phyloP scores from a whole-genome alignment of 1,284 basidiomycete species.

The Ceratobasidium sp. region DNA sequence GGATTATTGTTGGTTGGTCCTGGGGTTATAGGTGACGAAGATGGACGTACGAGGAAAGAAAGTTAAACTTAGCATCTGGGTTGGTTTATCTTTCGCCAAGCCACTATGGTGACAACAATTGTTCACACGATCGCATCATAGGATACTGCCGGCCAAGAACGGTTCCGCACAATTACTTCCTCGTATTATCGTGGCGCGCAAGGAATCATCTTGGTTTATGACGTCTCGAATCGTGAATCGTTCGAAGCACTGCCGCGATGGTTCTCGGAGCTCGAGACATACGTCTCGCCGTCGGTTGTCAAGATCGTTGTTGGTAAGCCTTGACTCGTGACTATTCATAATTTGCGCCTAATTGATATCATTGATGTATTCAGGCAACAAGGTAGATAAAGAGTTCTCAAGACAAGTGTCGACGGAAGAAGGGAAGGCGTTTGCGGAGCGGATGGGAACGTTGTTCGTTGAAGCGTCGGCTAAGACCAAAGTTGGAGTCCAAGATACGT shows the following conservation, averaged over 20 bases:
- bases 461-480: conserved; percentile 92
- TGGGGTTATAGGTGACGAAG: conserved; percentile 75
- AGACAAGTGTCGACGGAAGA: conserved; percentile 88
- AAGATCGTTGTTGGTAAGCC: conserved; percentile 85
- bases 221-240: conserved; percentile 91
- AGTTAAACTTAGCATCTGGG: conserved; percentile 88
- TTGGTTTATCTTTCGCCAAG: conserved; percentile 57
- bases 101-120: conserved; percentile 7
- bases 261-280: conserved; percentile 96
- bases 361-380: conserved; percentile 77
- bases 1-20: too few relatives aligned
- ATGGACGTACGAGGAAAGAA: conserved; percentile 84
- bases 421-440: conserved; percentile 83
- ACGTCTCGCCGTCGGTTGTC: conserved; percentile 88
- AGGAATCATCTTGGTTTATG: conserved; percentile 99
- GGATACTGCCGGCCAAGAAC: conserved; percentile 95
- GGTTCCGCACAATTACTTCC: conserved; percentile 97
- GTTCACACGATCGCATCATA: too few relatives aligned
- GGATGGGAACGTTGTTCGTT: conserved; percentile 87
- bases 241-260: conserved; percentile 94
- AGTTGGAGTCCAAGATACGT: conserved; percentile 83
- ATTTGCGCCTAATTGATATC: neutral
- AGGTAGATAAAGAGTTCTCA: conserved; percentile 96
- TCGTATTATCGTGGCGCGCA: conserved; percentile 98
- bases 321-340: neutral